These are phyloP conservation scores for Phytophthora melonis DNA, from an alignment of 352 stramenopile genomes.

Conservation along the genomic window DNA sequence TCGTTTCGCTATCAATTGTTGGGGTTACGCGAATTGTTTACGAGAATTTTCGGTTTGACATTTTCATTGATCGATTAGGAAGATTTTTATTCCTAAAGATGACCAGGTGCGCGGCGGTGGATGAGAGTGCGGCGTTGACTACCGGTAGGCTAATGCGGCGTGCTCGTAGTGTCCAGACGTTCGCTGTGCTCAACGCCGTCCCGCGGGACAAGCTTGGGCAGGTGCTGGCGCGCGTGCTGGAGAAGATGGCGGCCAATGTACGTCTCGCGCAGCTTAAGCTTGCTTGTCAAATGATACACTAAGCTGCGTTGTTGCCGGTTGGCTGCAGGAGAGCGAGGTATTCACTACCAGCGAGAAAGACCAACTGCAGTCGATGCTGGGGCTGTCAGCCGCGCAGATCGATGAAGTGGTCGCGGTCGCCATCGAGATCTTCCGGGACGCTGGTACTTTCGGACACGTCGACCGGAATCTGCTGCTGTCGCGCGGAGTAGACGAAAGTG, in stretches of 20 bases:
- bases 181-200: constrained; percentile 53
- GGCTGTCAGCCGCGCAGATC: constrained; percentile 50
- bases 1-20: background rate
- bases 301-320: background rate
- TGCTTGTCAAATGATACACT: background rate
- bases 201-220: constrained; percentile 57
- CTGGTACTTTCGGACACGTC: constrained; percentile 51
- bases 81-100: constrained; percentile 6
- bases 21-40: background rate
- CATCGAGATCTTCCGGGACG: constrained; percentile 51
- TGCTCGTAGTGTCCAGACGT: constrained; percentile 21
- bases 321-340: constrained; percentile 32
- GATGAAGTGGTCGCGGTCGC: constrained; percentile 43
- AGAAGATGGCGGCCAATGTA: constrained; percentile 57
- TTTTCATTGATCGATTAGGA: background rate
- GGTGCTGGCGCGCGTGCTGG: constrained; percentile 64
- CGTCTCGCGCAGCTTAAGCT: background rate
- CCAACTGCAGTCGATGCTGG: constrained; percentile 58
- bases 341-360: constrained; percentile 58
- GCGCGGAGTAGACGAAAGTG: constrained; percentile 34
- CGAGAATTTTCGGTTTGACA: background rate
- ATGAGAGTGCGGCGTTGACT: background rate
- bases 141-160: background rate
- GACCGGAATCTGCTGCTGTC: constrained; percentile 38
- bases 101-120: constrained; percentile 8